These are phyloP conservation scores for Vitis riparia DNA, from an alignment of 164 flowering plant species.

Conservation along the genomic window DNA sequence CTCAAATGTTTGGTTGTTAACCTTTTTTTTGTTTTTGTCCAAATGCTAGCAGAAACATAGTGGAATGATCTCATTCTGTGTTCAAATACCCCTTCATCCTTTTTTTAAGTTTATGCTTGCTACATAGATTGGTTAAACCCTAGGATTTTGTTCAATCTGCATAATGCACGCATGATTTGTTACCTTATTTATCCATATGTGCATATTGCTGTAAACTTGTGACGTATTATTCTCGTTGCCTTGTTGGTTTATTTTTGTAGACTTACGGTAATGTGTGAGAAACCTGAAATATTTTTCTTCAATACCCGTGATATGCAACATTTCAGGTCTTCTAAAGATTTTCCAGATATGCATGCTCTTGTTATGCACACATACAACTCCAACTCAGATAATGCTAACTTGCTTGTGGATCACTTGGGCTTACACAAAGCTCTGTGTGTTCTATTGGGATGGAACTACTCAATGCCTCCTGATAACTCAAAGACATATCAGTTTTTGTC, in stretches of 20 bases:
- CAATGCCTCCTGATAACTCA: constrained; percentile 72
- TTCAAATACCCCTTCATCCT: not conserved
- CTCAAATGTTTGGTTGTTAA: not conserved
- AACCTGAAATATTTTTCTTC: constrained; percentile 37
- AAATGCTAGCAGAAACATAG: not conserved
- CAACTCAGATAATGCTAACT: constrained; percentile 63
- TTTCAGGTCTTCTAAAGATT: constrained; percentile 88
- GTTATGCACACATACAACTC: constrained; percentile 87
- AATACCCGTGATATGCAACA: constrained; percentile 44
- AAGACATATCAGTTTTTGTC: constrained; percentile 70
- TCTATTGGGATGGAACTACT: constrained; percentile 89
- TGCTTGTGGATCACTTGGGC: constrained; percentile 81
- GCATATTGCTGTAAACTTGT: not conserved
- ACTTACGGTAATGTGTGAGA: constrained; percentile 13
- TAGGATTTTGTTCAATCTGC: not conserved
- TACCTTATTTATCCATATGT: not conserved
- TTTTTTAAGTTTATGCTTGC: not conserved
- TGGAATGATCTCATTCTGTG: not conserved
- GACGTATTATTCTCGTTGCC: constrained; percentile 2
- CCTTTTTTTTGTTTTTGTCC: too few relatives aligned
- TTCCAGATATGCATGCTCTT: constrained; percentile 76
- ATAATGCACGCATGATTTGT: not conserved
- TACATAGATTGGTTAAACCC: not conserved
- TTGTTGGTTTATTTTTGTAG: constrained; percentile 4
- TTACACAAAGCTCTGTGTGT: constrained; percentile 93